A percentile compares a stretch with the other conserved stretches of the same genome.
phyloP scores from a whole-genome alignment of 208 protist genomes.

The Trypanosoma theileri region DNA sequence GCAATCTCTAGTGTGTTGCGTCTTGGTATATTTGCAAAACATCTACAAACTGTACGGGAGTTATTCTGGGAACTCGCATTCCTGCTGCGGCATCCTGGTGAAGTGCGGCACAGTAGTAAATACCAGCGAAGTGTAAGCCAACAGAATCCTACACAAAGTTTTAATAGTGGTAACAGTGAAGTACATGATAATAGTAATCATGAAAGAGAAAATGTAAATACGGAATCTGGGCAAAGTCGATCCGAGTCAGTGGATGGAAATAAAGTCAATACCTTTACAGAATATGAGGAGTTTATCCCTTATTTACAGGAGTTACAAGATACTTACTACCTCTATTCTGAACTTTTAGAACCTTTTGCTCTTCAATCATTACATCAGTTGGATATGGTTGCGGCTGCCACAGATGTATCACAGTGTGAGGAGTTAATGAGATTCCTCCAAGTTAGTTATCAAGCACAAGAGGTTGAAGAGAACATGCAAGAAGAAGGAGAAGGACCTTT shows the following conservation, averaged over 20 bases:
- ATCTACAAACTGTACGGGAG: constrained; percentile 16
- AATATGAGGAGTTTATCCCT: not conserved
- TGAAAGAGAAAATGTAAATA: not conserved
- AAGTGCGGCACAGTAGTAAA: constrained; percentile 1
- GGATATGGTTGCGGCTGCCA: constrained; percentile 5
- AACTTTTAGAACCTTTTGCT: constrained; percentile 21
- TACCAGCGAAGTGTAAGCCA: constrained; percentile 1
- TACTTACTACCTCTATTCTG: constrained; percentile 19
- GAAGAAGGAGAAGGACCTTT: not conserved
- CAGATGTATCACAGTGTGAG: constrained; percentile 9
- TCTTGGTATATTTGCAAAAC: constrained; percentile 17
- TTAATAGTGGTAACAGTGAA: not conserved
- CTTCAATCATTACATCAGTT: constrained; percentile 19
- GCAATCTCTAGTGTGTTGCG: constrained; percentile 8
- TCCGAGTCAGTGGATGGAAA: not conserved
- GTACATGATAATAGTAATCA: not conserved
- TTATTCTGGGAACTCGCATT: constrained; percentile 15
- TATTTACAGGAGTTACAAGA: constrained; percentile 25
- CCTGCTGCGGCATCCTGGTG: not conserved
- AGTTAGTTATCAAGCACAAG: constrained; percentile 12
- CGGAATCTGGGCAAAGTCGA: not conserved
- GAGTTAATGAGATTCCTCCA: constrained; percentile 13
- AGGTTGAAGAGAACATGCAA: not conserved
- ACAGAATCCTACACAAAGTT: not conserved
- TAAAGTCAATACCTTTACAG: not conserved